Percentiles rank a stretch among this genome's conserved stretches.
Evolutionary conservation across 805 yeast species (phyloP).

Genomic region (Zygosaccharomyces bisporus): DNA sequence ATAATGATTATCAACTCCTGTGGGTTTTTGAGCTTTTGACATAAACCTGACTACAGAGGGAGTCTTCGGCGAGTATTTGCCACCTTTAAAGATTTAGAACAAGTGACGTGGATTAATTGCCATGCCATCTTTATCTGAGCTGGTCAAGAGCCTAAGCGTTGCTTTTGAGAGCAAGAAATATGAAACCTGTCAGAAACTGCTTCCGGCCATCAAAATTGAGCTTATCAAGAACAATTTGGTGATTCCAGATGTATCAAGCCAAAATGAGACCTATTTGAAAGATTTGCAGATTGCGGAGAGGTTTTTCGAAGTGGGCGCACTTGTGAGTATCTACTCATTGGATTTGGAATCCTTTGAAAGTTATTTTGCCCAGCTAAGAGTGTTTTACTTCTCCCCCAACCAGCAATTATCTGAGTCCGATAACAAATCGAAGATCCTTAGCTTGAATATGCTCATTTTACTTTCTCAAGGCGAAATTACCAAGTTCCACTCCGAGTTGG

Average conservation of each 20-base stretch:
- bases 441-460: slow-evolving; percentile 70
- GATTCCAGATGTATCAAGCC: slow-evolving; percentile 51
- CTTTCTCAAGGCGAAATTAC: slow-evolving; percentile 82
- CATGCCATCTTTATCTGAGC: slow-evolving; percentile 55
- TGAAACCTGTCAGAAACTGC: slow-evolving; percentile 52
- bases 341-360: slow-evolving; percentile 67
- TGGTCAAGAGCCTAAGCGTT: slow-evolving; percentile 64
- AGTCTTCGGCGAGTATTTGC: slow-evolving; percentile 7
- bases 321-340: slow-evolving; percentile 63
- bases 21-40: background rate
- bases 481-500: slow-evolving; percentile 86
- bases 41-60: background rate
- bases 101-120: background rate
- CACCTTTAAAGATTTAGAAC: slow-evolving; percentile 7
- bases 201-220: slow-evolving; percentile 73
- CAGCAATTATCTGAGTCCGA: slow-evolving; percentile 42
- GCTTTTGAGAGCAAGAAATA: slow-evolving; percentile 63
- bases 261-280: slow-evolving; percentile 40
- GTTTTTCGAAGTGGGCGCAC: slow-evolving; percentile 84
- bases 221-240: slow-evolving; percentile 73
- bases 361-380: slow-evolving; percentile 67
- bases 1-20: background rate
- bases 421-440: slow-evolving; percentile 68
- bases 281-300: slow-evolving; percentile 78
- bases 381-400: slow-evolving; percentile 56